Percentiles rank a stretch among this genome's conserved stretches.
Evolutionary conservation across 106 monocot species (phyloP).

Genomic region (Dioscorea alata): DNA sequence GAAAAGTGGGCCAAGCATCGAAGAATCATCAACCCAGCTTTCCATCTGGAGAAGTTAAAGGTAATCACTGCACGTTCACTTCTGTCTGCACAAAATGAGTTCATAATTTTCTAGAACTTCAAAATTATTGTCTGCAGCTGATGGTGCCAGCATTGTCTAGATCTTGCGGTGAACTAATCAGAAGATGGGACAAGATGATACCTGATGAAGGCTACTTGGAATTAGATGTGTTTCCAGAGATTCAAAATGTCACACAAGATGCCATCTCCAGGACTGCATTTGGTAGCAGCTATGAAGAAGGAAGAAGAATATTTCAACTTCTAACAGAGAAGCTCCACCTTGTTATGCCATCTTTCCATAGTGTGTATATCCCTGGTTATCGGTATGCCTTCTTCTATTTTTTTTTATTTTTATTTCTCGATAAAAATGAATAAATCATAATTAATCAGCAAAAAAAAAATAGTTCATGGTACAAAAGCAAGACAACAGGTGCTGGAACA

Average conservation of each 20-base stretch:
- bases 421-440: no score
- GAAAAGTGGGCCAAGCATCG: slow-evolving; percentile 78
- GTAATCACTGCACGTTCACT: slow-evolving; percentile 15
- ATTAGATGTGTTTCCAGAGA: slow-evolving; percentile 39
- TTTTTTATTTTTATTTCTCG: no score
- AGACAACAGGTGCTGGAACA: no score
- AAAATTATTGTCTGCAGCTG: slow-evolving; percentile 13
- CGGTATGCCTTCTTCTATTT: slow-evolving; percentile 9
- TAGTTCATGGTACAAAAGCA: no score
- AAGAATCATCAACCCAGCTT: slow-evolving; percentile 74
- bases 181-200: slow-evolving; percentile 30
- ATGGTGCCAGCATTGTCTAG: slow-evolving; percentile 51
- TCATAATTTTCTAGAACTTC: no score
- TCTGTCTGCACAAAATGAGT: no score
- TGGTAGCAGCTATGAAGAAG: slow-evolving; percentile 44
- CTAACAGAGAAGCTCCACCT: slow-evolving; percentile 23
- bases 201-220: slow-evolving; percentile 17
- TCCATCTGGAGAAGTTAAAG: slow-evolving; percentile 77
- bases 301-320: slow-evolving; percentile 35
- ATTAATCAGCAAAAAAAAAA: no score
- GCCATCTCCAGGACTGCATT: slow-evolving; percentile 44
- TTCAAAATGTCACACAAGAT: slow-evolving; percentile 32
- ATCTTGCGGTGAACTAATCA: slow-evolving; percentile 38
- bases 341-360: neutral
- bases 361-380: slow-evolving; percentile 26